These are phyloP conservation scores for Yamadazyma buinensis DNA, from an alignment of 1,139 yeast species.

Conservation along the genomic window DNA sequence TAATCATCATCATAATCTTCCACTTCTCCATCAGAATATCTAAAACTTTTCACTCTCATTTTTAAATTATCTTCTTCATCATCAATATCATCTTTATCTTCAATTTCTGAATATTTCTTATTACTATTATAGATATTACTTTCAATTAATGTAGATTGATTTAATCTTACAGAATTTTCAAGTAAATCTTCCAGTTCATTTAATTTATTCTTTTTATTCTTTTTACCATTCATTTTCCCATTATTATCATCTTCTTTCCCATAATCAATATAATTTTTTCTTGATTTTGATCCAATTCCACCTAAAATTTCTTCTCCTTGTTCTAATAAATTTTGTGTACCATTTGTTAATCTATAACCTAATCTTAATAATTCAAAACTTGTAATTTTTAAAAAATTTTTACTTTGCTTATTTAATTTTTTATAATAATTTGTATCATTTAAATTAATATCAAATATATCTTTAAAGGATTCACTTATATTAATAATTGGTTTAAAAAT, in stretches of 20 bases:
- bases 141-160: slow-evolving; percentile 6
- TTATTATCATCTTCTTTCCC: neutral
- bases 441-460: slow-evolving; percentile 69
- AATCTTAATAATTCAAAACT: slow-evolving; percentile 76
- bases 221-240: slow-evolving; percentile 2
- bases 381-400: slow-evolving; percentile 73
- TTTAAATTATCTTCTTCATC: too few species aligned
- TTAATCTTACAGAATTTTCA: slow-evolving; percentile 13
- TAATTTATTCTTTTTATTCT: slow-evolving; percentile 12
- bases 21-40: slow-evolving; percentile 22
- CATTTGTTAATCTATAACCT: slow-evolving; percentile 85
- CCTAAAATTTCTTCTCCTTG: slow-evolving; percentile 75
- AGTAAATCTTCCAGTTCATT: slow-evolving; percentile 9
- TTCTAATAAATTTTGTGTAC: slow-evolving; percentile 80
- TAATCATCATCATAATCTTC: slow-evolving; percentile 41
- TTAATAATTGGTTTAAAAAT: slow-evolving; percentile 76
- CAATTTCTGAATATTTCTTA: slow-evolving; percentile 13
- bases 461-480: slow-evolving; percentile 74
- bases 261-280: slow-evolving; percentile 14
- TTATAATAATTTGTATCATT: slow-evolving; percentile 45
- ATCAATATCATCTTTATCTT: slow-evolving; percentile 9
- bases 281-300: slow-evolving; percentile 55
- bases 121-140: slow-evolving; percentile 10
- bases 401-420: slow-evolving; percentile 74
- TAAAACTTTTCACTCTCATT: slow-evolving; percentile 8